These are phyloP conservation scores for Fusarium albidum DNA, from an alignment of 2,329 filamentous ascomycete species.

Conservation along the genomic window DNA sequence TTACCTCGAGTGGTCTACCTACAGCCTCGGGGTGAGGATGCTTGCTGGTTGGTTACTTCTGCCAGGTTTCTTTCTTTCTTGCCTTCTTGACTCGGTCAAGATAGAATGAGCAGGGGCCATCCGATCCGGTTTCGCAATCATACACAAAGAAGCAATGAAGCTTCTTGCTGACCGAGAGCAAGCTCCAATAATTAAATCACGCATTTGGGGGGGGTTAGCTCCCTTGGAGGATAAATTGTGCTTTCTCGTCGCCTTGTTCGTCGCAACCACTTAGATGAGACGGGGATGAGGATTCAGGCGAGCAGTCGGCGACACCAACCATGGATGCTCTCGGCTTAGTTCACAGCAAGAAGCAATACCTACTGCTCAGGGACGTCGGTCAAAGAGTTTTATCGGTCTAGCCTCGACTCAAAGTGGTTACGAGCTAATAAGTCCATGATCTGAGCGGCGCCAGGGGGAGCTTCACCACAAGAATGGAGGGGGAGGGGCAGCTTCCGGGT, in stretches of 20 bases:
- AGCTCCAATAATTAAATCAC: conserved; percentile 33
- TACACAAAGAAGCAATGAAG: no score
- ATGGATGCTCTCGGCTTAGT: conserved; percentile 29
- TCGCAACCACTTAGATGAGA: conserved; percentile 4
- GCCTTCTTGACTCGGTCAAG: background rate
- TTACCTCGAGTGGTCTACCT: conserved; percentile 33
- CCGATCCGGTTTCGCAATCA: no score
- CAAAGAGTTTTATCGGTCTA: conserved; percentile 26
- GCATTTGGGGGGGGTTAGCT: conserved; percentile 6
- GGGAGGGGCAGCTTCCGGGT: conserved; percentile 22
- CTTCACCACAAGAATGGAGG: conserved; percentile 12
- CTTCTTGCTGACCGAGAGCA: conserved; percentile 1
- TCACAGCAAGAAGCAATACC: conserved; percentile 13
- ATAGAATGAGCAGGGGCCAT: background rate
- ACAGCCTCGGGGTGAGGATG: conserved; percentile 15
- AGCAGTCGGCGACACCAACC: conserved; percentile 1
- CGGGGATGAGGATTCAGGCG: conserved; percentile 1
- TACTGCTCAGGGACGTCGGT: conserved; percentile 7
- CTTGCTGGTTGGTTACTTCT: conserved; percentile 18
- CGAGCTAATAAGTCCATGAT: conserved; percentile 14
- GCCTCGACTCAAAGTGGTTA: conserved; percentile 18
- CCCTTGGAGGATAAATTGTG: conserved; percentile 24
- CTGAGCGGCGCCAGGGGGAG: conserved; percentile 21
- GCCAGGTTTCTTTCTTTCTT: conserved; percentile 22
- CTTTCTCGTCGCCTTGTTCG: conserved; percentile 13